phyloP scores from a whole-genome alignment of 768 basidiomycete species.

The Amylocystis lapponica region DNA sequence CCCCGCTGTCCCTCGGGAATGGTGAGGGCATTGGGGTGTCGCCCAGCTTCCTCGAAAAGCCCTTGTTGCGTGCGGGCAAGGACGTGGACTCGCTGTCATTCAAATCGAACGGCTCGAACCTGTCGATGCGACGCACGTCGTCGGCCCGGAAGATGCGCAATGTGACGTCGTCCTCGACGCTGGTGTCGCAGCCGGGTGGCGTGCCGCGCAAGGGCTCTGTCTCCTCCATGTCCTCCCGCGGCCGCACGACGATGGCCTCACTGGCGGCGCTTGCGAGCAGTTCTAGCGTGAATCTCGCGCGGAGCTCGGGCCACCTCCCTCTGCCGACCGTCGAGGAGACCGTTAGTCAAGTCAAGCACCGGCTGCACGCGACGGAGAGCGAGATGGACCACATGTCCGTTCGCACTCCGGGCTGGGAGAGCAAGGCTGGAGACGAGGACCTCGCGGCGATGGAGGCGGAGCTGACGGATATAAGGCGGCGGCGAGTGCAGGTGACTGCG shows the following conservation, averaged over 20 bases:
- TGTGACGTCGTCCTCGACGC: constrained; percentile 6
- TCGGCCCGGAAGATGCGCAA: constrained; percentile 11
- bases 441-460: constrained; percentile 43
- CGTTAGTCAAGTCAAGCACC: constrained; percentile 22
- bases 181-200: constrained; percentile 13
- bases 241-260: constrained; percentile 23
- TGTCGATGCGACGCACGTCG: constrained; percentile 16
- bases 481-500: constrained; percentile 62
- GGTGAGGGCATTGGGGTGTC: constrained; percentile 5
- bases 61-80: constrained; percentile 12
- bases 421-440: constrained; percentile 28
- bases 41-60: neutral
- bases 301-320: constrained; percentile 43
- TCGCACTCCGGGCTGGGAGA: no score
- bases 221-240: constrained; percentile 41
- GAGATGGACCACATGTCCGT: no score
- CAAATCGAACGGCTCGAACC: constrained; percentile 19
- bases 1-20: constrained; percentile 15
- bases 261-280: constrained; percentile 30
- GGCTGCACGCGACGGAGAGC: constrained; percentile 7
- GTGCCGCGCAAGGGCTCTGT: constrained; percentile 47
- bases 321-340: constrained; percentile 50
- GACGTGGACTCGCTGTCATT: constrained; percentile 22
- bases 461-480: constrained; percentile 62
- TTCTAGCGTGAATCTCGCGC: constrained; percentile 44